Base-by-base conservation (phyloP, 139 green algal species). In the Chlorella sp. region DNA sequence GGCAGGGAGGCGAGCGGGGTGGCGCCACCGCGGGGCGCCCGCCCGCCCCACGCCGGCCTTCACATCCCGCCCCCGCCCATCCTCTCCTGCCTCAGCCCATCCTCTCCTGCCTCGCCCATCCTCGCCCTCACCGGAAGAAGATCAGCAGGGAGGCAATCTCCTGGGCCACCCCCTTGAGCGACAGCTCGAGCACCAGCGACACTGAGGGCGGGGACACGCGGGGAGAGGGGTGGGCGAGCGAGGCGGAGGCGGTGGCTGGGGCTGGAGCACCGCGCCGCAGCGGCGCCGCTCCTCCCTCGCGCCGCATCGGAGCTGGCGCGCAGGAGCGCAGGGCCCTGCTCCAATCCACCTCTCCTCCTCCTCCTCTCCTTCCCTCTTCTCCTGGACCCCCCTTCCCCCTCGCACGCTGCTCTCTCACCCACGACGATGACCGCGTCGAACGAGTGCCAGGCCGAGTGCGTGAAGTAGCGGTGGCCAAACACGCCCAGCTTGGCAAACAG, bases 111-210 rank as follows among this genome's bases (percentile, higher is more conserved):
- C 27, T 2, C 60, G 35, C 25, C 60, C 36, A 2, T 12, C 21
- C 2, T 8, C 61, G 1, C 6, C 3, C 62, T 2, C 48, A 73
- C 67, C 67, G 29, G 58, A 81, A 77, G 68, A 82, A 76, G 36
- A 82, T 68, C 40, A 82, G 76, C 29, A 82, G 69, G 11, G 76
- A 82, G 5, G 67, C 76, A 15, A 66, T 51, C 76, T 82, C 76
- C 41, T 58, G 48, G 23, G 66, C 68, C 14, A 74, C 23, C 27
- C 68, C 66, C 11, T 55, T 60, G 38, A 82, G 55, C 23, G 50
- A 65, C 19, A 74, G 67, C 69, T 82, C 76, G 60, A 82, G 48
- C 27, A 27, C 45, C 25, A 82, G 67, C 40, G 61, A 72, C 33
- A 33, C 23, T 33, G 56, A 38, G n/a, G n/a, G n/a, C n/a, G n/a